Percentiles rank a stretch among this genome's conserved stretches.
Conservation (phyloP, 179 eudicot genomes). For the Gypsophila paniculata region DNA sequence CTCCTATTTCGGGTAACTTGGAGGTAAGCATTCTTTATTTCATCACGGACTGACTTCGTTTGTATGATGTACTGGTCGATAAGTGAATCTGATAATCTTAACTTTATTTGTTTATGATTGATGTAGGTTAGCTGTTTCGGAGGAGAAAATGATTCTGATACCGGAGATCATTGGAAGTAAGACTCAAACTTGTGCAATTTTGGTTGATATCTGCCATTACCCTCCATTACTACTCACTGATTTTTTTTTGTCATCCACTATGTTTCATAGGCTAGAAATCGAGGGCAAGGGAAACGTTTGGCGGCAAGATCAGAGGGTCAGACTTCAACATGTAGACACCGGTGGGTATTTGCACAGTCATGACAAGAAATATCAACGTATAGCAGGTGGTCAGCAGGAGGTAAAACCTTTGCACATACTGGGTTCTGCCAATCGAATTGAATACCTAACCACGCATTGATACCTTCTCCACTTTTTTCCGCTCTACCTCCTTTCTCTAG, state of each 20-base stretch:
- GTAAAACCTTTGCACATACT: conserved; percentile 29
- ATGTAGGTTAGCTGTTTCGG: conserved; percentile 94
- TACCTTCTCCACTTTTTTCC: background rate
- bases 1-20: conserved; percentile 89
- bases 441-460: background rate
- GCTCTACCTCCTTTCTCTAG: background rate
- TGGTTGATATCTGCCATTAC: background rate
- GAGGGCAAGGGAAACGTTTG: conserved; percentile 87
- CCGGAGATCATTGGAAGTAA: conserved; percentile 97
- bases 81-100: background rate
- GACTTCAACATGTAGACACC: conserved; percentile 90
- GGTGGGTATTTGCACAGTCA: conserved; percentile 92
- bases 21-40: conserved; percentile 49
- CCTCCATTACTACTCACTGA: conserved; percentile 7
- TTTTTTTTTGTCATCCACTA: background rate
- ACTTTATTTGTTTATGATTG: background rate
- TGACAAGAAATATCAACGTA: conserved; percentile 85
- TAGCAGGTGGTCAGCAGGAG: conserved; percentile 98
- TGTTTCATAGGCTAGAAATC: conserved; percentile 56
- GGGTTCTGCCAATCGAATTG: no score
- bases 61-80: background rate
- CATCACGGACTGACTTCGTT: background rate
- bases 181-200: conserved; percentile 6
- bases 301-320: conserved; percentile 90
- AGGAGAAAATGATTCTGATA: conserved; percentile 67